A percentile compares a stretch with the other conserved stretches of the same genome.
Evolutionary conservation across 768 basidiomycete species (phyloP).

Genomic region (Leccinum longicurvipes): DNA sequence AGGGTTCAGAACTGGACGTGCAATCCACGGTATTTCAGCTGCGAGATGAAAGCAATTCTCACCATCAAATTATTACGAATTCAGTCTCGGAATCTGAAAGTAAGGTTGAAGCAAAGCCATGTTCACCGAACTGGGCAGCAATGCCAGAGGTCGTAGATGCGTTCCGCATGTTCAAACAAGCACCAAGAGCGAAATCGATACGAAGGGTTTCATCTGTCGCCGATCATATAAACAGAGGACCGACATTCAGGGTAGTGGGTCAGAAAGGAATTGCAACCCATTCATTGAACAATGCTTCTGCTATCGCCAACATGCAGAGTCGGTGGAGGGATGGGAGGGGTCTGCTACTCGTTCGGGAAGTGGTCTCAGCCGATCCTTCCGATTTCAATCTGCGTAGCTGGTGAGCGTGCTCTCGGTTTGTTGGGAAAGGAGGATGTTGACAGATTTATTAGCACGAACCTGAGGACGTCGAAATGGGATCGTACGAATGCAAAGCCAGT

Average conservation of each 20-base stretch:
- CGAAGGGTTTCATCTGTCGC: conserved; percentile 8
- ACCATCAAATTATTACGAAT: background rate
- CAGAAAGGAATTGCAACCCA: conserved; percentile 18
- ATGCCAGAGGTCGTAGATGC: conserved; percentile 18
- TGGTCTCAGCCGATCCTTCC: conserved; percentile 12
- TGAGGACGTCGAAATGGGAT: background rate
- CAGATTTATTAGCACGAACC: conserved; percentile 1
- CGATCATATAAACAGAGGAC: background rate
- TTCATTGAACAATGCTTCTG: conserved; percentile 10
- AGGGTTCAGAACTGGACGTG: background rate
- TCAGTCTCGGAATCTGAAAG: background rate
- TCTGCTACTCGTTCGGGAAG: conserved; percentile 12
- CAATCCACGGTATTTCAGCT: background rate
- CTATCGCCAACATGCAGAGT: conserved; percentile 10
- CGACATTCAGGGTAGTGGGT: conserved; percentile 4
- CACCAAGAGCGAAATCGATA: background rate
- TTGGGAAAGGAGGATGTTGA: background rate
- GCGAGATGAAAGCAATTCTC: background rate
- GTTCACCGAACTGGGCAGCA: conserved; percentile 14
- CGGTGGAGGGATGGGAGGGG: conserved; percentile 1
- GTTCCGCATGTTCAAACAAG: conserved; percentile 14
- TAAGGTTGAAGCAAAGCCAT: background rate
- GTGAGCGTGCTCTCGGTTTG: background rate
- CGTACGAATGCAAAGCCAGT: background rate
- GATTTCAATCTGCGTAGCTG: conserved; percentile 19